These are phyloP conservation scores for Blepharisma stoltei DNA, from an alignment of 73 alveolate species.

Conservation along the genomic window DNA sequence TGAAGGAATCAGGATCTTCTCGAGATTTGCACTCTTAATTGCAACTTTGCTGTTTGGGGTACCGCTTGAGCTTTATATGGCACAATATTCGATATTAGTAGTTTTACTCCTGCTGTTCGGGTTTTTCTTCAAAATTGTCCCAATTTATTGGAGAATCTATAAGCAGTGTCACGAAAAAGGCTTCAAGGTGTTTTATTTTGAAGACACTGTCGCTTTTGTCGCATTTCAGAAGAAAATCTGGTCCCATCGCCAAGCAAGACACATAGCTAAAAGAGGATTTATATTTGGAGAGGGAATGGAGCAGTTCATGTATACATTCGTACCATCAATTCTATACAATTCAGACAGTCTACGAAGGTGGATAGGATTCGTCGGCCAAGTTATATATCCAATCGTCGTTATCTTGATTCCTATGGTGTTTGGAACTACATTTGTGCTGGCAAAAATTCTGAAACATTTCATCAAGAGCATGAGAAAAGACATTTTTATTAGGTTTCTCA, in stretches of 20 bases:
- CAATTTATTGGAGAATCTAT: no score
- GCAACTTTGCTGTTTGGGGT: no score
- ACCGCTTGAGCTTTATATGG: no score
- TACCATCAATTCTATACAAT: neutral
- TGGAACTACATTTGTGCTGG: neutral
- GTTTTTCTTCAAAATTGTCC: no score
- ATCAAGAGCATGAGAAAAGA: constrained; percentile 8
- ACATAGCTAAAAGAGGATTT: neutral
- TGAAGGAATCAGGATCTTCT: no score
- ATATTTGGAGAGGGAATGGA: neutral
- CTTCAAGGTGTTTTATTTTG: neutral
- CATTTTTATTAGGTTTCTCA: neutral
- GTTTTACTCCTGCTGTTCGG: no score
- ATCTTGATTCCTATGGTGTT: neutral
- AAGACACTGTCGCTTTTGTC: neutral
- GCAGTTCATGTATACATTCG: neutral
- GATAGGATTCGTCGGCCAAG: neutral
- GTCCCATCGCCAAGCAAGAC: neutral
- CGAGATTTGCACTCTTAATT: no score
- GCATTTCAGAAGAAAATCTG: neutral
- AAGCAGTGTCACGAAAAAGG: no score
- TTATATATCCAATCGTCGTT: neutral
- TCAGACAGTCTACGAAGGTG: neutral
- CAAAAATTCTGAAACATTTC: neutral
- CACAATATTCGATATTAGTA: no score